A percentile compares a stretch with the other conserved stretches of the same genome.
These are phyloP conservation scores for Brettanomyces sp. DNA, from an alignment of 805 yeast genomes.

Conservation along the genomic window DNA sequence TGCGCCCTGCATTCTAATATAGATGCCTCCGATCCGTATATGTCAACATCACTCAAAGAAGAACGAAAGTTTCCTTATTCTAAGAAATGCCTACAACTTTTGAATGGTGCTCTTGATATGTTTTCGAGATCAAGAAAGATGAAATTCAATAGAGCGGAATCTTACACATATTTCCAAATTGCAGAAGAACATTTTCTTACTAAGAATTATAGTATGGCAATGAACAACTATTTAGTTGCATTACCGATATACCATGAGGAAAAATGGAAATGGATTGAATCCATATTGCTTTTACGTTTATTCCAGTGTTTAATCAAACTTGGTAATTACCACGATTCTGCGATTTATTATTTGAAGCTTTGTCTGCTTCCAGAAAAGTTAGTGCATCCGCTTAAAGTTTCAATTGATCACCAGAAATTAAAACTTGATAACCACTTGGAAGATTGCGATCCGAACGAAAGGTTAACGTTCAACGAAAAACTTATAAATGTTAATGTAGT, in stretches of 20 bases:
- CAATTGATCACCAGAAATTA: constrained; percentile 2
- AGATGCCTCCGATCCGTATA: constrained; percentile 15
- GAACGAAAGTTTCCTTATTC: constrained; percentile 15
- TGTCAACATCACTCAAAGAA: constrained; percentile 17
- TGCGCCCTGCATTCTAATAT: not conserved
- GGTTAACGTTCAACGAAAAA: constrained; percentile 10
- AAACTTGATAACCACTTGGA: constrained; percentile 2
- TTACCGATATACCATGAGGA: constrained; percentile 29
- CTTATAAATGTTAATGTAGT: constrained; percentile 12
- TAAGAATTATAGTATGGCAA: constrained; percentile 30
- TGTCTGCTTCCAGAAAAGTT: constrained; percentile 13
- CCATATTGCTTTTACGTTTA: constrained; percentile 27
- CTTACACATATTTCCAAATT: constrained; percentile 37
- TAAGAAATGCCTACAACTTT: constrained; percentile 14
- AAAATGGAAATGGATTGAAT: constrained; percentile 30
- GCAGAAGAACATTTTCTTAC: constrained; percentile 36
- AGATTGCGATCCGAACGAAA: constrained; percentile 1
- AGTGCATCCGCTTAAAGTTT: constrained; percentile 2
- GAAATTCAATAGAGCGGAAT: constrained; percentile 29
- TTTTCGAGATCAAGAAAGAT: constrained; percentile 27
- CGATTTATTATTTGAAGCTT: constrained; percentile 25
- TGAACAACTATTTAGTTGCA: constrained; percentile 31
- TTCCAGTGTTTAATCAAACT: constrained; percentile 29
- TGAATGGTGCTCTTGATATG: constrained; percentile 28
- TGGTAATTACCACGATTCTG: constrained; percentile 24